phyloP scores from a whole-genome alignment of 2,329 filamentous ascomycete genomes.

The Monilinia aucupariae region DNA sequence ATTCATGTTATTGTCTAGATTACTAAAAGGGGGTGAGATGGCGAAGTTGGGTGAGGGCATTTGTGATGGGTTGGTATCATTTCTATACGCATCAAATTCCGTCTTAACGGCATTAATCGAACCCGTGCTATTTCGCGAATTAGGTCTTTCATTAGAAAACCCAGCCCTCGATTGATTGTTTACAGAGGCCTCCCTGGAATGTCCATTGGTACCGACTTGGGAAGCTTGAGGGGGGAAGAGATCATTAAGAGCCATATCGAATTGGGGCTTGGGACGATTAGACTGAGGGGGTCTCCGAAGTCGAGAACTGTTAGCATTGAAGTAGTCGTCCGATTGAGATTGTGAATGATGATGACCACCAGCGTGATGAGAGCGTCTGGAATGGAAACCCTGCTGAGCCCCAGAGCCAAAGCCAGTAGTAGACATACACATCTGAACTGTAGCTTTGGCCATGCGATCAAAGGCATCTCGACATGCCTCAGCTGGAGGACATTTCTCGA shows the following conservation, averaged over 20 bases:
- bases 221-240: slow-evolving; percentile 22
- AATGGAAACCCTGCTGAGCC: slow-evolving; percentile 27
- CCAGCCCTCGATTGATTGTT: background rate
- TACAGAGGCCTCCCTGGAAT: background rate
- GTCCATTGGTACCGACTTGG: background rate
- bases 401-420: slow-evolving; percentile 46
- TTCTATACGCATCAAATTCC: slow-evolving; percentile 19
- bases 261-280: slow-evolving; percentile 30
- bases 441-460: slow-evolving; percentile 89
- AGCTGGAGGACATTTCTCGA: slow-evolving; percentile 90
- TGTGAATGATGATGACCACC: slow-evolving; percentile 16
- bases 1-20: slow-evolving; percentile 10
- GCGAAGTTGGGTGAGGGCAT: slow-evolving; percentile 5
- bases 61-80: slow-evolving; percentile 2
- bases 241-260: slow-evolving; percentile 35
- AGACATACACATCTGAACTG: slow-evolving; percentile 88
- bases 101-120: slow-evolving; percentile 16
- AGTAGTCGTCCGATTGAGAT: slow-evolving; percentile 20
- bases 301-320: slow-evolving; percentile 21
- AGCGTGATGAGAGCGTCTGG: slow-evolving; percentile 22
- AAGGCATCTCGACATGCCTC: slow-evolving; percentile 94
- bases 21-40: slow-evolving; percentile 25
- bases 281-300: slow-evolving; percentile 14
- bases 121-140: slow-evolving; percentile 2
- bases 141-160: background rate